phyloP scores from a whole-genome alignment of 306 rosid genomes.

The Oxytropis ochrocephala region DNA sequence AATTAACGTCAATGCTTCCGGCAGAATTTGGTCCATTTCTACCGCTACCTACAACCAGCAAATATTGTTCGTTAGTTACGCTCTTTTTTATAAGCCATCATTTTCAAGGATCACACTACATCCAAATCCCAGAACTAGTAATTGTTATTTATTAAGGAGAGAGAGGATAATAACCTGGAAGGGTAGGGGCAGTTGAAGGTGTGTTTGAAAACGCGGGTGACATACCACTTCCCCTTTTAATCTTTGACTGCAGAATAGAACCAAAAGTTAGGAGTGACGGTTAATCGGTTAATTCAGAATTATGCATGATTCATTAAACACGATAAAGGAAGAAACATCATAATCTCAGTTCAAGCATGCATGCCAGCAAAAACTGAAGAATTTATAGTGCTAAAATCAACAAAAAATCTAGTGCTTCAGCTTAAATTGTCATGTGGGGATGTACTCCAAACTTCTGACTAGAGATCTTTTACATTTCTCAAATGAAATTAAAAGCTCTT shows the following conservation, averaged over 20 bases:
- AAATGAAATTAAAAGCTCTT: no score
- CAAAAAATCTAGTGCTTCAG: background rate
- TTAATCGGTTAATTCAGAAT: background rate
- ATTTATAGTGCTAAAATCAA: background rate
- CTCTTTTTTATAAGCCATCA: background rate
- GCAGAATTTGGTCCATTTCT: conserved; percentile 46
- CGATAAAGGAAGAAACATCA: background rate
- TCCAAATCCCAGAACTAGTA: background rate
- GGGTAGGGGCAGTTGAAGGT: conserved; percentile 26
- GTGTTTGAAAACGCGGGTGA: conserved; percentile 30
- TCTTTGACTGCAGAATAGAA: conserved; percentile 62
- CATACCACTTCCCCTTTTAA: conserved; percentile 73
- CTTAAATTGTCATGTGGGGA: background rate
- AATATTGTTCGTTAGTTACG: background rate
- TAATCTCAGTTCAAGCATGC: background rate
- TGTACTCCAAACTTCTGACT: background rate
- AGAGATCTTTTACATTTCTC: no score
- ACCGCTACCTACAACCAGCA: conserved; percentile 39
- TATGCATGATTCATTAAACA: background rate
- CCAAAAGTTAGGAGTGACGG: background rate
- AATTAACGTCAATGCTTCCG: conserved; percentile 47
- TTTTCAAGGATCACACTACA: background rate
- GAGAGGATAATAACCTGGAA: conserved; percentile 45
- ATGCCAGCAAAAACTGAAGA: background rate
- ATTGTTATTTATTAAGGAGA: background rate